A percentile compares a stretch with the other conserved stretches of the same genome.
Conservation (phyloP, 78 protist genomes). For the Planoprotostelium fungivorum region DNA sequence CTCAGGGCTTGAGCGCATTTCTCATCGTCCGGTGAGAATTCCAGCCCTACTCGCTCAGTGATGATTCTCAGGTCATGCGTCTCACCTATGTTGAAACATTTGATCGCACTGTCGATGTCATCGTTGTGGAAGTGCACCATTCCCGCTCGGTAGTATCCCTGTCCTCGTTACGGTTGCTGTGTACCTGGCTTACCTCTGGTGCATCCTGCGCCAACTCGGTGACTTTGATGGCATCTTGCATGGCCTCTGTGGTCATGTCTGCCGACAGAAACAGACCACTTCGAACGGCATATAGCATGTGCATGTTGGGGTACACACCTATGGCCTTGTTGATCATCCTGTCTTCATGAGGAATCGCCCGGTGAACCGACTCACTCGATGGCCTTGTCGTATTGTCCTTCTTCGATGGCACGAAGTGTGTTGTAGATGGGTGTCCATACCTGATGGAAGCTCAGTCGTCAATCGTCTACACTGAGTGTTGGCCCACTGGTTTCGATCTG, state of each 20-base stretch:
- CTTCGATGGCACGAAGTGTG: neutral
- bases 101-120: neutral
- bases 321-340: neutral
- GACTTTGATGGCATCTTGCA: neutral
- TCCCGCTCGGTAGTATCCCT: neutral
- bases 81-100: neutral
- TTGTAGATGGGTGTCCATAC: neutral
- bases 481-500: neutral
- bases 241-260: neutral
- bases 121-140: slow-evolving; percentile 1
- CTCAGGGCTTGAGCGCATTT: neutral
- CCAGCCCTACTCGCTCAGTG: neutral
- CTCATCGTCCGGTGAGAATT: neutral
- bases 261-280: neutral
- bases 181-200: neutral
- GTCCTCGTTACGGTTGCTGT: neutral
- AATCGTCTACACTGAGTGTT: neutral
- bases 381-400: neutral
- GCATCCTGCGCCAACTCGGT: neutral
- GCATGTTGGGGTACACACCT: neutral
- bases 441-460: neutral
- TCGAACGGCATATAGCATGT: neutral
- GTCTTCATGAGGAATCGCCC: neutral
- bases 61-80: neutral
- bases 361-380: neutral